Conservation (phyloP, 441 rosid genomes). For the Populus hybrid region DNA sequence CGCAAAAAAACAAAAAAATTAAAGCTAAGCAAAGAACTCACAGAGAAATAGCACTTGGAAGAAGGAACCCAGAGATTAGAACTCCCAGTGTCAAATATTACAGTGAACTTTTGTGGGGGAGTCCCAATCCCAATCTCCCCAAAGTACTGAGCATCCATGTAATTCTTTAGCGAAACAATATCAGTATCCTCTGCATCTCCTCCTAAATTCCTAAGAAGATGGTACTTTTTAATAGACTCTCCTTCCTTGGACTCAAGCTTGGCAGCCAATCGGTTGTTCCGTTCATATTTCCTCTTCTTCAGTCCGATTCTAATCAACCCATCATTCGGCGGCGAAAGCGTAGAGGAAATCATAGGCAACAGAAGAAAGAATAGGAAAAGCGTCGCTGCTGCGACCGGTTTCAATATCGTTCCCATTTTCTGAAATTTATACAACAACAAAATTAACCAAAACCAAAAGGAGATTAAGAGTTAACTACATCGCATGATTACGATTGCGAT, state of each 20-base stretch:
- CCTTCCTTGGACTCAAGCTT: conserved; percentile 50
- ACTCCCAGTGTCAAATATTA: conserved; percentile 88
- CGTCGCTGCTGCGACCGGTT: conserved; percentile 16
- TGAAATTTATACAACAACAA: background rate
- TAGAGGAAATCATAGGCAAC: conserved; percentile 40
- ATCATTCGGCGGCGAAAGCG: conserved; percentile 33
- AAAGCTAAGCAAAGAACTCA: conserved; percentile 27
- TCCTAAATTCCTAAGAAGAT: conserved; percentile 35
- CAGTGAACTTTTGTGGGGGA: conserved; percentile 78
- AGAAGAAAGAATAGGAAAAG: conserved; percentile 45
- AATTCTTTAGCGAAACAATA: conserved; percentile 58
- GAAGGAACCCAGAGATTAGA: conserved; percentile 90
- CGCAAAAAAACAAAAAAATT: background rate
- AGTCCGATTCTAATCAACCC: conserved; percentile 62
- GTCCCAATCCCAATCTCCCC: conserved; percentile 81
- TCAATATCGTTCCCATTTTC: conserved; percentile 42
- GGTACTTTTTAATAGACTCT: conserved; percentile 39
- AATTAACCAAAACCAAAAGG: background rate
- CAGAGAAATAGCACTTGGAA: conserved; percentile 77
- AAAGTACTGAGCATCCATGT: conserved; percentile 85
- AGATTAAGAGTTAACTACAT: background rate
- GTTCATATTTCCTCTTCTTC: conserved; percentile 60
- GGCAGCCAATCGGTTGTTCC: conserved; percentile 42
- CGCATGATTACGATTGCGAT: background rate
- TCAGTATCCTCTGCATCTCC: conserved; percentile 53